phyloP scores from a whole-genome alignment of 2,329 filamentous ascomycete species.

The Fusarium camptoceras region DNA sequence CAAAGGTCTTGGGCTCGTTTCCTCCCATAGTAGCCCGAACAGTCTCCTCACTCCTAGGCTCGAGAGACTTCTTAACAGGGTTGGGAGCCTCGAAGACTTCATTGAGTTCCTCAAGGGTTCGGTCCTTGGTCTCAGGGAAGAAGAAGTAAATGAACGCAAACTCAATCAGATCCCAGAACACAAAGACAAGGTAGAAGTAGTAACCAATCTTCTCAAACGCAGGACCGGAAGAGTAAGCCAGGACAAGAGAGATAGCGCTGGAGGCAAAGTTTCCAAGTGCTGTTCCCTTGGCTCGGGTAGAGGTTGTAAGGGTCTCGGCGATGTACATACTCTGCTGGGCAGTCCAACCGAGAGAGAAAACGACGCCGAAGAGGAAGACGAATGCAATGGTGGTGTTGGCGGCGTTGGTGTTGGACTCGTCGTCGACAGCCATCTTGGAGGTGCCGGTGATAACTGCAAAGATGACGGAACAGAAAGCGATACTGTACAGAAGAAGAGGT shows the following conservation, averaged over 20 bases:
- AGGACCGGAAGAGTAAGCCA: conserved; percentile 58
- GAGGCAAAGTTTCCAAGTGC: conserved; percentile 57
- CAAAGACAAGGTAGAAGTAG: conserved; percentile 59
- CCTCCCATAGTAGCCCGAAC: conserved; percentile 31
- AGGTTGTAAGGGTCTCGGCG: conserved; percentile 50
- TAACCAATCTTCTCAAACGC: conserved; percentile 58
- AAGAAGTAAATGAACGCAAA: conserved; percentile 61
- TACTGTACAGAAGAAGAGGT: conserved; percentile 60
- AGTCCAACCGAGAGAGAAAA: conserved; percentile 64
- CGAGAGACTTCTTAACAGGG: conserved; percentile 37
- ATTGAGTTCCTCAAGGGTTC: conserved; percentile 63
- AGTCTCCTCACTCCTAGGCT: conserved; percentile 30
- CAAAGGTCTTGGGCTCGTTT: conserved; percentile 3
- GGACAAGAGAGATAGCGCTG: conserved; percentile 53
- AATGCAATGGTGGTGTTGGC: conserved; percentile 40
- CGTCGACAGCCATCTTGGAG: conserved; percentile 12
- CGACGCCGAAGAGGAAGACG: conserved; percentile 64
- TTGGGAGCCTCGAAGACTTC: conserved; percentile 37
- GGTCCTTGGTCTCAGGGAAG: conserved; percentile 59
- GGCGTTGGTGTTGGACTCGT: conserved; percentile 47
- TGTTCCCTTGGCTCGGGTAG: conserved; percentile 52
- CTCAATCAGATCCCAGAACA: conserved; percentile 59
- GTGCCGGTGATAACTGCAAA: conserved; percentile 57
- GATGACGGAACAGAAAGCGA: conserved; percentile 54
- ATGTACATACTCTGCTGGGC: conserved; percentile 56